Base-by-base conservation (phyloP, 148 eudicot genomes). In the Bassia scoparia region DNA sequence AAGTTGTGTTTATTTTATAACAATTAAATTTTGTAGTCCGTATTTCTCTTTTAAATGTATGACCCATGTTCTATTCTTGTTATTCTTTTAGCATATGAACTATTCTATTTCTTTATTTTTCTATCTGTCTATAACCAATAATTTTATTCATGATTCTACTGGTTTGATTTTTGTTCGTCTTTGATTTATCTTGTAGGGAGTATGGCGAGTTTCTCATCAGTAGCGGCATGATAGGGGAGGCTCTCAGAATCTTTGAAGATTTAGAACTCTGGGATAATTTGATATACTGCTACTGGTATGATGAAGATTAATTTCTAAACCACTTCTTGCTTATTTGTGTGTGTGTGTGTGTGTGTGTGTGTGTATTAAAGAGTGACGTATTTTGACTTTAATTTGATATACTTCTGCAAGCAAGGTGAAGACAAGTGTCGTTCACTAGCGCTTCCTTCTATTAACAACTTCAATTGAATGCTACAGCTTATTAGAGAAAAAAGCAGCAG, bases 231-330 rank as follows among this genome's bases (percentile, higher is more conserved):
- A 80, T 95, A 74, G 96, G 96, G 48, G 99, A 95, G 83, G 96
- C 99, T 56, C 79, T 95, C 73, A 89, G 79, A 73, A 83, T 86
- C 8, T 91, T 91, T 69, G 99, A 95, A 85, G 96, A 91, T 73
- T 84, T 95, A 53, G 97, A 95, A 81, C 81, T 95, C 80, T 95
- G 99, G 99, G 99, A 95, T 84, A 91, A 83, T 81, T 74, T 92
- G 49, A 95, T 95, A 77, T 83, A 78, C 67, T 95, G 99, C 83
- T 95, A 91, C 68, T 80, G 94, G 93, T 90, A 90, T 70, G 70
- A 53, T 50, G 26, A 33, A 76, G 30, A 67, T 71, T 30, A 68
- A 14, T 31, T 24, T 17, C 43, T 65, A 44, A 58, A 13, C 27
- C 26, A 24, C 52, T 16, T 31, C 21, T 67, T 67, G n/a, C 13